These are phyloP conservation scores for Vinca minor DNA, from an alignment of 257 asterid genomes.

Conservation along the genomic window DNA sequence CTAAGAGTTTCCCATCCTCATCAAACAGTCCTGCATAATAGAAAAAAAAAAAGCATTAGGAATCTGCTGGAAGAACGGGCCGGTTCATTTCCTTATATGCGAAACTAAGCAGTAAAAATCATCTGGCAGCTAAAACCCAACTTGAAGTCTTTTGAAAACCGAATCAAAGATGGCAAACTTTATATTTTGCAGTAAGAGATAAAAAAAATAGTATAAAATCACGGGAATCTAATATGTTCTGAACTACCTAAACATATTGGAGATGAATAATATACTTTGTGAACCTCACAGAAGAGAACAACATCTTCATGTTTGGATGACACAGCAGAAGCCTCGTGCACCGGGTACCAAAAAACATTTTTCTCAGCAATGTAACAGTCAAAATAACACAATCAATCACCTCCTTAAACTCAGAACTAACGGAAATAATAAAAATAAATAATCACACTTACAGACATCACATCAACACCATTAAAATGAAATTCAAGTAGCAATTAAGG, in stretches of 20 bases:
- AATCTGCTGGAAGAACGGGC: neutral
- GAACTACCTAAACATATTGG: neutral
- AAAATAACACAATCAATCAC: neutral
- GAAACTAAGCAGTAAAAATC: neutral
- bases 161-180: neutral
- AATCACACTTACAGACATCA: neutral
- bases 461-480: neutral
- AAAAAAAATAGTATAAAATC: neutral
- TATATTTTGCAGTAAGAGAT: neutral
- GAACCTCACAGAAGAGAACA: too few relatives aligned
- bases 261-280: too few relatives aligned
- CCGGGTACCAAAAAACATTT: too few relatives aligned
- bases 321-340: too few relatives aligned
- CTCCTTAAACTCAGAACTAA: neutral
- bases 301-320: too few relatives aligned
- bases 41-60: slow-evolving; percentile 5
- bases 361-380: too few relatives aligned
- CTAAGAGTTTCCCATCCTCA: slow-evolving; percentile 59
- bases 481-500: neutral
- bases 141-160: neutral
- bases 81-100: neutral
- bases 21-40: slow-evolving; percentile 63
- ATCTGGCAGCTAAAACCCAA: neutral
- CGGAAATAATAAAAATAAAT: neutral
- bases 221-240: neutral